These are phyloP conservation scores for Dunaliella sp. DNA, from an alignment of 139 green algal species.

Conservation along the genomic window DNA sequence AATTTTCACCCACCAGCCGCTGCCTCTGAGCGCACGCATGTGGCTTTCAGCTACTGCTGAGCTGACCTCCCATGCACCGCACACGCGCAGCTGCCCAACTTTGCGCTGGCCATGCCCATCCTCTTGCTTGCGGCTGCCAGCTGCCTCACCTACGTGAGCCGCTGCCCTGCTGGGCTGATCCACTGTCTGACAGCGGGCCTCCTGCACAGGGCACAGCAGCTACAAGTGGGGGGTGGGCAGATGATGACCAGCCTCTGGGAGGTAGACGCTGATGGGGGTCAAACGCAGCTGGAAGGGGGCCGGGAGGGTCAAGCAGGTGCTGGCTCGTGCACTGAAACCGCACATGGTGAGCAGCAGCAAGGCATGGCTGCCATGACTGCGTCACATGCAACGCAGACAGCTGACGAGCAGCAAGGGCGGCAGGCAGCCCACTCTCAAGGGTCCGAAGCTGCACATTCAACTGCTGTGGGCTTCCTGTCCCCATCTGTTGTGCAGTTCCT, in stretches of 20 bases:
- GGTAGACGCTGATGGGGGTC: no score
- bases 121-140: conserved; percentile 50
- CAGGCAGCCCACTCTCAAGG: no score
- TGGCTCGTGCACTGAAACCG: background rate
- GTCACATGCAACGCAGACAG: no score
- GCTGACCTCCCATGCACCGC: no score
- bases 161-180: conserved; percentile 11
- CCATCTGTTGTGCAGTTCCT: conserved; percentile 55
- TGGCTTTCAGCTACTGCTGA: no score
- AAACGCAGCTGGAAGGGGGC: background rate
- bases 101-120: conserved; percentile 68
- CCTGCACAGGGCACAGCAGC: conserved; percentile 1
- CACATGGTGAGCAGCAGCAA: background rate
- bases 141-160: conserved; percentile 29
- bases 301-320: background rate
- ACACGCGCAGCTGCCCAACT: conserved; percentile 77
- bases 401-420: background rate
- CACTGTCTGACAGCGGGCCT: conserved; percentile 18
- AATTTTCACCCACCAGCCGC: no score
- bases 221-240: background rate
- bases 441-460: no score
- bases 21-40: no score
- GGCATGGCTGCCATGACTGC: no score
- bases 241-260: background rate
- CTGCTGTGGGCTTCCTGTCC: conserved; percentile 21